phyloP scores from a whole-genome alignment of 352 stramenopile species.

The Phytophthora aleatoria region DNA sequence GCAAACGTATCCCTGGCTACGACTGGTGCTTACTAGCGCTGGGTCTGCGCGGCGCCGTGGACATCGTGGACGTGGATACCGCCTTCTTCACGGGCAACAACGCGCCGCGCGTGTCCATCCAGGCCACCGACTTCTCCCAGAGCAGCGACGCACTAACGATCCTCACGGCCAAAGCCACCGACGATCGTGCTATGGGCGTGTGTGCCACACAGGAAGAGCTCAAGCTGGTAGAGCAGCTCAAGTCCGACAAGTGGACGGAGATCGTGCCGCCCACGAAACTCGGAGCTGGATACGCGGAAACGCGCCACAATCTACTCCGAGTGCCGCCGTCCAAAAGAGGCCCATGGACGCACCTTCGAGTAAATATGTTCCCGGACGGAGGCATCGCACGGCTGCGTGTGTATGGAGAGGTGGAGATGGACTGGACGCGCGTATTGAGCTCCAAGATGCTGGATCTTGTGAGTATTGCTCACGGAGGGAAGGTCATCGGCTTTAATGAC shows the following conservation, averaged over 20 bases:
- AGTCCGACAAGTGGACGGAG: constrained; percentile 65
- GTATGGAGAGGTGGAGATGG: constrained; percentile 67
- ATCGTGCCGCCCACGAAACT: constrained; percentile 60
- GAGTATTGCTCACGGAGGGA: constrained; percentile 79
- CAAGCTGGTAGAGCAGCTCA: constrained; percentile 48
- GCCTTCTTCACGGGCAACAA: constrained; percentile 95
- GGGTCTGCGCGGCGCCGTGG: constrained; percentile 67
- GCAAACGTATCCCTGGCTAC: constrained; percentile 84
- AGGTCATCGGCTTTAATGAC: constrained; percentile 91
- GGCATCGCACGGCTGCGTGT: constrained; percentile 91
- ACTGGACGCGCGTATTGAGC: constrained; percentile 60
- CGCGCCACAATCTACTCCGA: constrained; percentile 86
- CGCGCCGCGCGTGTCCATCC: constrained; percentile 85
- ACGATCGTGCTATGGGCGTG: constrained; percentile 59
- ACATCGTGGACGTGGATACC: constrained; percentile 90
- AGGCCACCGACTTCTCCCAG: constrained; percentile 67
- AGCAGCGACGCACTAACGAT: constrained; percentile 37
- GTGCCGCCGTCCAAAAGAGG: constrained; percentile 40
- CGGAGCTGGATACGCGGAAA: constrained; percentile 84
- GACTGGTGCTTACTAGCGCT: constrained; percentile 95
- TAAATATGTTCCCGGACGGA: constrained; percentile 95
- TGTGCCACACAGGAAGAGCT: constrained; percentile 49
- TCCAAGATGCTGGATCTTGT: constrained; percentile 87
- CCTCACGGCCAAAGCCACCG: constrained; percentile 44
- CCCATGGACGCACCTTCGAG: constrained; percentile 86